Evolutionary conservation across 75 land plant genomes (phyloP), one percentile per base, ranked within the genome.

Genomic region (Ceratopteris richardii): DNA sequence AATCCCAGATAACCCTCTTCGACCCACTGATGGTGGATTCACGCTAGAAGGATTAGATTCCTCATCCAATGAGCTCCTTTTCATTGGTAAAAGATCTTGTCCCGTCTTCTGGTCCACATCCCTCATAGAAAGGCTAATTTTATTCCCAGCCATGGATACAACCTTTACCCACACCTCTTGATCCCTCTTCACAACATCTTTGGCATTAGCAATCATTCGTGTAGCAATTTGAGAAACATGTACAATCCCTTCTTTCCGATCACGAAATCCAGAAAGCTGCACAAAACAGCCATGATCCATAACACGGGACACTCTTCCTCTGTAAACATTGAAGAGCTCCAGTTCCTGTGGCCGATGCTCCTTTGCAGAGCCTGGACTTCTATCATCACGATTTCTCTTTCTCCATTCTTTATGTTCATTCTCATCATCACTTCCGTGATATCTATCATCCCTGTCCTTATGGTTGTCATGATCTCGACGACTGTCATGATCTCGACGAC

Each of bases 21-120:
- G 62, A 28, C 31, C 68, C 21, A 37, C 53, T 10, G 69, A 72
- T 1, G 73, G 74, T 37, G 55, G 29, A 56, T 65, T 65, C 17
- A 59, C 51, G 54, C 76, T 74, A 2, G 72, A 61, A 0, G 85
- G 85, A 55, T 82, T 82, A 10, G 85, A 61, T 1, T 29, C 60
- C 27, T 80, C 85, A 14, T 76, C 83, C 25, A 70, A 77, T 7
- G 70, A 51, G 33, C 64, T 74, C 61, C 62, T 79, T 70, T 71
- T 81, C 73, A 86, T 73, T 0, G 91, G 91, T 18, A 86, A 66
- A 20, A 90, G 63, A 76, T 86, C 87, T 62, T 71, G 71, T 0
- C 96, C 96, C 0, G 84, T 73, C 59, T 78, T 61, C 74, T 90
- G 96, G 69, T 90, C 97, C 7, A 91, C 97, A 76, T 91, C 97